phyloP scores from a whole-genome alignment of 2,329 filamentous ascomycete genomes.

The Pseudovirgaria hyperparasitica region DNA sequence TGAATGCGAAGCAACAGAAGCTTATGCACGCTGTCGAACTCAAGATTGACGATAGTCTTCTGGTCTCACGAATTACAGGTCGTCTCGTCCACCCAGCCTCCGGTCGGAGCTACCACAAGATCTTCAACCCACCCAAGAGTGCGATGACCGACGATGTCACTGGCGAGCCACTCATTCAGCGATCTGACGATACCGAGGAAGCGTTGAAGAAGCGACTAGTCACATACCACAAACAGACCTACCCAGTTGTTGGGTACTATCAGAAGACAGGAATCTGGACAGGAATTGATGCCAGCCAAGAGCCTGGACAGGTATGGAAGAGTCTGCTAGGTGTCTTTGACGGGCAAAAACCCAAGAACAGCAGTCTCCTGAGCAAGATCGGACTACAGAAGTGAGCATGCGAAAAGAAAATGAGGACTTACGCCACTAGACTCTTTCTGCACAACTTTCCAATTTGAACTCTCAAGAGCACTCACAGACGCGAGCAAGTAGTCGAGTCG shows the following conservation, averaged over 20 bases:
- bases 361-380: slow-evolving; percentile 40
- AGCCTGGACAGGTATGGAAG: slow-evolving; percentile 93
- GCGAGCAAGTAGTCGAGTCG: too few species aligned
- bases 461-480: too few species aligned
- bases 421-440: too few species aligned
- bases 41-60: slow-evolving; percentile 86
- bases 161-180: slow-evolving; percentile 90
- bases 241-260: slow-evolving; percentile 91
- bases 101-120: slow-evolving; percentile 92
- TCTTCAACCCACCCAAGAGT: slow-evolving; percentile 95
- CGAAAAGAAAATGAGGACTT: too few species aligned
- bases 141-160: slow-evolving; percentile 93
- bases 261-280: slow-evolving; percentile 96
- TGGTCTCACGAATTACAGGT: slow-evolving; percentile 92
- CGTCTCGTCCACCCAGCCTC: slow-evolving; percentile 92
- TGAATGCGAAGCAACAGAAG: slow-evolving; percentile 61
- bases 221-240: slow-evolving; percentile 90
- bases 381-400: slow-evolving; percentile 37
- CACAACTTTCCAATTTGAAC: too few species aligned
- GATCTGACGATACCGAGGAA: slow-evolving; percentile 92
- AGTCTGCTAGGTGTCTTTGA: slow-evolving; percentile 76
- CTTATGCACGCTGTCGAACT: slow-evolving; percentile 94
- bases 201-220: slow-evolving; percentile 87
- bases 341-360: slow-evolving; percentile 39
- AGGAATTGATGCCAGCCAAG: slow-evolving; percentile 87